Evolutionary conservation across 352 stramenopile species (phyloP), one percentile per base, ranked within the genome.

Genomic region (Thalassiosira ordinaria): DNA sequence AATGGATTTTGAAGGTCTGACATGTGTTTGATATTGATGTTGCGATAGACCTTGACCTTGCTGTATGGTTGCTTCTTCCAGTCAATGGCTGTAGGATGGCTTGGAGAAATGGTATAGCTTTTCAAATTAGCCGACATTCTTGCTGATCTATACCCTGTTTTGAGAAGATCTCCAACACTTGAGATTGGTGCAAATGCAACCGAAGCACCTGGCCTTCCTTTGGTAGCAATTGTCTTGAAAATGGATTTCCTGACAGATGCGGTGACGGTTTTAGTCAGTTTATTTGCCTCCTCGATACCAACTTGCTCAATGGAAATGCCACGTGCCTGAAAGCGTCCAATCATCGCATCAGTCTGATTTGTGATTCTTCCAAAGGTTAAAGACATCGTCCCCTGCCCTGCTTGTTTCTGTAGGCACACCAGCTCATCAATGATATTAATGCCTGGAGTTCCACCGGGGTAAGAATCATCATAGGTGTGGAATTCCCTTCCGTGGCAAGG

Each of bases 281-380:
- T 84, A 27, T 56, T 82, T 18, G 53, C 35, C 52, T 90, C 84
- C 56, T 78, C 57, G 35, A 88, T 73, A 69, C 80, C 69, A 53
- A 74, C 60, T 22, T 76, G 47, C 44, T 80, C 72, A 63, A 88
- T 27, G 20, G 16, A 29, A 44, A 82, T 62, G 29, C 60, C 53
- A 33, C 39, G 13, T 13, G 65, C 41, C n/a, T 35, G 44, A 69
- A 89, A 86, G 41, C 73, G 4, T 16, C 27, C 1, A 26, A 92
- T 55, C 84, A 91, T 92, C 27, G 14, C 65, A 57, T 91, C 72
- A 1, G 84, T 88, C 11, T 63, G 62, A 18, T 18, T 14, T 55
- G 74, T 90, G 9, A 92, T 80, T 57, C 72, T 69, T 27, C 82
- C 85, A 82, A 90, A 91, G 49, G 82, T 72, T 29, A 90, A 70